Conservation (phyloP, 2,329 filamentous ascomycete genomes). For the Chaetomiaceae sp. region DNA sequence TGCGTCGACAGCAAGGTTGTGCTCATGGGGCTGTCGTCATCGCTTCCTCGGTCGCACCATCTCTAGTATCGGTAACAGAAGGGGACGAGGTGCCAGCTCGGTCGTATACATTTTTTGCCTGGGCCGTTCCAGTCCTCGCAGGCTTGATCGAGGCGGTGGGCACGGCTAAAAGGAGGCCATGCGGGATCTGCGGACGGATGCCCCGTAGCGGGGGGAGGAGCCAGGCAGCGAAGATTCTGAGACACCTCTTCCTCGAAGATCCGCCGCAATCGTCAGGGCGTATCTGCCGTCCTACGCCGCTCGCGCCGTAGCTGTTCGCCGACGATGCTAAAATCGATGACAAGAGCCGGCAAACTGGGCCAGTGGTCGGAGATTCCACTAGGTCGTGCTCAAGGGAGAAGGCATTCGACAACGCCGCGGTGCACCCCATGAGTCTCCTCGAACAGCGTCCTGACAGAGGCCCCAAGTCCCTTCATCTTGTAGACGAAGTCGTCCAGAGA, state of each 20-base stretch:
- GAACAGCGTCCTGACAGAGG: slow-evolving; percentile 45
- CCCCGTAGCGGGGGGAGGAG: slow-evolving; percentile 9
- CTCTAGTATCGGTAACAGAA: too few relatives aligned
- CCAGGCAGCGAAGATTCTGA: slow-evolving; percentile 12
- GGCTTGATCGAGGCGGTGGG: slow-evolving; percentile 3
- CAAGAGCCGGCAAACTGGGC: not conserved
- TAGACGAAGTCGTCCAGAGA: slow-evolving; percentile 71
- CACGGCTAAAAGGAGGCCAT: slow-evolving; percentile 17
- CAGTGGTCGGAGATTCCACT: not conserved
- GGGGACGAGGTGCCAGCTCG: too few relatives aligned
- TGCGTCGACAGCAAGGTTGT: not conserved
- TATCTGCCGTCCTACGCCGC: not conserved
- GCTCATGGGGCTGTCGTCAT: not conserved
- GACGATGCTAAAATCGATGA: not conserved
- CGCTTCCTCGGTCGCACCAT: too few relatives aligned
- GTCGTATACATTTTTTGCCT: too few relatives aligned
- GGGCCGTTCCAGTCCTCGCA: too few relatives aligned
- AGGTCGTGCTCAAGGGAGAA: slow-evolving; percentile 29
- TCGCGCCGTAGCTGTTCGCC: not conserved
- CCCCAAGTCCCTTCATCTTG: slow-evolving; percentile 46
- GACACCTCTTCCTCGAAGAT: slow-evolving; percentile 14
- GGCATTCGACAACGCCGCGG: slow-evolving; percentile 55
- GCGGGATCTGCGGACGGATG: slow-evolving; percentile 9
- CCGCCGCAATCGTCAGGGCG: not conserved
- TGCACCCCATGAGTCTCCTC: slow-evolving; percentile 60